Evolutionary conservation across 306 rosid species (phyloP).

Genomic region (Ochetophila trinervis): DNA sequence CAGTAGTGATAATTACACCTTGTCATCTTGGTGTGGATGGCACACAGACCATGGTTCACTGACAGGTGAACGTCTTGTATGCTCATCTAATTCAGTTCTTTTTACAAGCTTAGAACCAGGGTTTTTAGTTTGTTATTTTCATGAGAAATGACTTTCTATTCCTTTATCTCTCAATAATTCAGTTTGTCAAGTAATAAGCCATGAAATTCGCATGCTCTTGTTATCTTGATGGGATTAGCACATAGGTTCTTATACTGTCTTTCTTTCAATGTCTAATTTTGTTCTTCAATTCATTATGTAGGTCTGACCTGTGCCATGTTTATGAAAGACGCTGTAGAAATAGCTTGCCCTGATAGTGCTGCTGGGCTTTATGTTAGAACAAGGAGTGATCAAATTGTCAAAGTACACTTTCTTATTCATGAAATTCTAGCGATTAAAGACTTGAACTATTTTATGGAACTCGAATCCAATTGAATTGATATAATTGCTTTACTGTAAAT

Average conservation of each 20-base stretch:
- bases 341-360: constrained; percentile 75
- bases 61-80: constrained; percentile 57
- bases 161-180: neutral
- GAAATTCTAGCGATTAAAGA: constrained; percentile 20
- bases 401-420: constrained; percentile 46
- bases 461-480: no score
- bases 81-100: neutral
- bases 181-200: no score
- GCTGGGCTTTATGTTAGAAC: constrained; percentile 88
- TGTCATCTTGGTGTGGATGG: constrained; percentile 99
- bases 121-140: neutral
- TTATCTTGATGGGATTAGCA: constrained; percentile 15
- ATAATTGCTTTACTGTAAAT: no score
- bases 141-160: neutral
- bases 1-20: constrained; percentile 49
- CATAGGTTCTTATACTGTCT: constrained; percentile 1
- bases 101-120: neutral
- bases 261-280: constrained; percentile 19
- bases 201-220: constrained; percentile 1
- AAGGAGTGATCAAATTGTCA: constrained; percentile 75
- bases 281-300: constrained; percentile 43
- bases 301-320: constrained; percentile 81
- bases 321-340: constrained; percentile 64
- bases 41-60: constrained; percentile 96
- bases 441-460: constrained; percentile 3